Percentiles rank a stretch among this genome's conserved stretches.
Conservation (phyloP, 768 basidiomycete species). For the Neoboletus brunneissimus region DNA sequence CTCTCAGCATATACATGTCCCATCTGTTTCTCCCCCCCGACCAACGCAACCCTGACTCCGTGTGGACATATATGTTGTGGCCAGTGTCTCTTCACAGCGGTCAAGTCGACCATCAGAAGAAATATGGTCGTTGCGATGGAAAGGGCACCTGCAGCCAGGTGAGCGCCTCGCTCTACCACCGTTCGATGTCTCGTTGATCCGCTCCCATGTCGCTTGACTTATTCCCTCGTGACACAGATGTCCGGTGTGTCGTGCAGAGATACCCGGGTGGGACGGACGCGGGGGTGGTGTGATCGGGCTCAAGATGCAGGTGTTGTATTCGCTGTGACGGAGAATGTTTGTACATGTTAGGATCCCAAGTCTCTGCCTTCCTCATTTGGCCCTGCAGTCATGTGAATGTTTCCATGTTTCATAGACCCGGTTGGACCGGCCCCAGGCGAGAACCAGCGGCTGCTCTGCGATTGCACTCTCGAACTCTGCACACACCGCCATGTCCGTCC, state of each 20-base stretch:
- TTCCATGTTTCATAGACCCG: background rate
- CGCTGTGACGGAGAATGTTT: constrained; percentile 20
- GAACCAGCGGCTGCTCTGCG: background rate
- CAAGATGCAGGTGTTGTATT: constrained; percentile 38
- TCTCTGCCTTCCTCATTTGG: background rate
- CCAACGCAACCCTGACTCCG: constrained; percentile 72
- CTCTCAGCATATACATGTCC: no score
- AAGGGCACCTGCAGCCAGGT: constrained; percentile 40
- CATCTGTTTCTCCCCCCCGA: constrained; percentile 76
- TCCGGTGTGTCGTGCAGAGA: constrained; percentile 66
- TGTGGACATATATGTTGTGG: constrained; percentile 83
- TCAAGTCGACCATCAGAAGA: constrained; percentile 60
- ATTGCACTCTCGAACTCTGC: background rate
- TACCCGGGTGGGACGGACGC: constrained; percentile 68
- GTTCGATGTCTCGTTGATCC: background rate
- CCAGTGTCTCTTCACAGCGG: constrained; percentile 68
- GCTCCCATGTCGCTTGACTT: background rate
- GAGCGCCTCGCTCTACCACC: constrained; percentile 3
- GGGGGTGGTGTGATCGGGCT: constrained; percentile 68
- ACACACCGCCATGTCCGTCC: constrained; percentile 33
- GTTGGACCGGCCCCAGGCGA: background rate
- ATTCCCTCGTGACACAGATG: constrained; percentile 39
- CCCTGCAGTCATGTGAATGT: constrained; percentile 11
- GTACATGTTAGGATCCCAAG: constrained; percentile 22
- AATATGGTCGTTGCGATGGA: constrained; percentile 34